Evolutionary conservation across 2,329 filamentous ascomycete species (phyloP), one percentile per base, ranked within the genome.

Genomic region (Epichloe typhina): DNA sequence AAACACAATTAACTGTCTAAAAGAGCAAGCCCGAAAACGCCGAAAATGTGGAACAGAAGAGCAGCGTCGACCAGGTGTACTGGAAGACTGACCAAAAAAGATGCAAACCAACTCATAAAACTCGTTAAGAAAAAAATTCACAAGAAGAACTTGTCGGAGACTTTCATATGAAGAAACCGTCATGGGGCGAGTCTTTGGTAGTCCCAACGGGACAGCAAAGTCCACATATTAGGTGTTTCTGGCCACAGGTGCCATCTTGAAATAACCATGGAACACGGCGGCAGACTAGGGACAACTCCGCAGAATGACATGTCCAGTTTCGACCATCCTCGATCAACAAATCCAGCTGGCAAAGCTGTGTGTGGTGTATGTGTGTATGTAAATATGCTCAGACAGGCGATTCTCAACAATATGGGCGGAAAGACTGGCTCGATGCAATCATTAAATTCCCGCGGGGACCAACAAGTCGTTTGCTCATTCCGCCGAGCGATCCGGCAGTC

Each of bases 401-500:
- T 47, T 47, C 36, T 39, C 19, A n/a, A 47, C 45, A 47, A 39
- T 31, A 12, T 15, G 26, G 12, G 8, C 33, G 44, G 42, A n/a
- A 39, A 17, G 35, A 38, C 6, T 21, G n/a, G 19, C 36, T 38
- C 19, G 6, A 15, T 33, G 19, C 44, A 26, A 38, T 38, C 23
- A 19, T 49, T 19, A 50, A 12, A 50, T 42, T 53, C 66, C 62
- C 37, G 62, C 63, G 23, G 64, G 55, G 17, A 68, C 60, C 31
- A 66, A 60, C 35, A 63, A 54, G 42, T 58, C 58, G 19, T 60
- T 60, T 37, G 57, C 43, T 42, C 61, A 61, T 5, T 58, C 57
- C 45, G 63, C 57, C 44, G 63, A 51, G 26, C 50, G 49, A 37
- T 65, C 64, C 42, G 57, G 49, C 47, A 56, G 55, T 40, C 57